phyloP scores from a whole-genome alignment of 306 rosid genomes.

The Betula pendula region DNA sequence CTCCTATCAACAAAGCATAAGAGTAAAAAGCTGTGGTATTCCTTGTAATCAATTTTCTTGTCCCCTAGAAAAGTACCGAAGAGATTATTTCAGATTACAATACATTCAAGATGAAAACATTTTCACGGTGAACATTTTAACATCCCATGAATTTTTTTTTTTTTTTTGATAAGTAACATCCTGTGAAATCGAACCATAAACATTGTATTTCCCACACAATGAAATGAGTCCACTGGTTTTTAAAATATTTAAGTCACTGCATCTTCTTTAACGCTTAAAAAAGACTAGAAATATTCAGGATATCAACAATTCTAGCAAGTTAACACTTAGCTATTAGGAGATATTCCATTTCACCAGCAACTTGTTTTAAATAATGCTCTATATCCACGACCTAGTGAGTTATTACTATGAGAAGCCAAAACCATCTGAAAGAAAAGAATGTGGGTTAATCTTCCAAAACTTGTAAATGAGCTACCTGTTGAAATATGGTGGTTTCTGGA shows the following conservation, averaged over 20 bases:
- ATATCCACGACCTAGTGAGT: neutral
- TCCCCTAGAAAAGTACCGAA: neutral
- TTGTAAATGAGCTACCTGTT: slow-evolving; percentile 13
- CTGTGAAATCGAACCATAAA: neutral
- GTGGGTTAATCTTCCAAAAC: neutral
- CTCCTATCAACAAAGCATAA: neutral
- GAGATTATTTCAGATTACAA: neutral
- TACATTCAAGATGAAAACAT: neutral
- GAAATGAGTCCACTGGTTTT: neutral
- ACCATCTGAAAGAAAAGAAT: neutral
- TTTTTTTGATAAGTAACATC: neutral
- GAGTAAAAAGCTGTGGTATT: neutral
- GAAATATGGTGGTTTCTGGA: slow-evolving; percentile 30
- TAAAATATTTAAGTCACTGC: neutral
- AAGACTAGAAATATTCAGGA: neutral
- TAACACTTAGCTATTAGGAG: neutral
- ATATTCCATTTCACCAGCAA: neutral
- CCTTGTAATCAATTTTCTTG: neutral
- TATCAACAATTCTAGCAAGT: neutral
- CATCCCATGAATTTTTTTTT: neutral
- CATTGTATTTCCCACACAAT: neutral
- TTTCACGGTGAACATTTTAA: neutral
- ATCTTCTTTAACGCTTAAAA: neutral
- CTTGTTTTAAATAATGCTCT: neutral
- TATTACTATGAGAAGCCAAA: neutral